Percentiles rank a stretch among this genome's conserved stretches.
phyloP scores from a whole-genome alignment of 768 basidiomycete species.

The Pisolithus orientalis region DNA sequence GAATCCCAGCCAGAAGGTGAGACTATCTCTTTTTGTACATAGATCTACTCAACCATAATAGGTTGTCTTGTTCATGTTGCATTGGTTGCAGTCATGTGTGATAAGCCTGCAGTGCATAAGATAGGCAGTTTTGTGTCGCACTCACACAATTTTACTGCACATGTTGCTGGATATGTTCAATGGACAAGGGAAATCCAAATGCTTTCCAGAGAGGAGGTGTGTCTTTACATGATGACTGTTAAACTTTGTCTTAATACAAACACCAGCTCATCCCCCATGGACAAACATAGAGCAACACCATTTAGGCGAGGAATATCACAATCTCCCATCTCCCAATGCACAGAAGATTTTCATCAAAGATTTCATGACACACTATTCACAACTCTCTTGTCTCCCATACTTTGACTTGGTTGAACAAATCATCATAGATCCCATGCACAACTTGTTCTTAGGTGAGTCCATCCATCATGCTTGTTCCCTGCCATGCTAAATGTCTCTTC shows the following conservation, averaged over 20 bases:
- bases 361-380: too few relatives aligned
- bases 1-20: conserved; percentile 14
- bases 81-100: too few relatives aligned
- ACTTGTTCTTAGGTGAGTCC: neutral
- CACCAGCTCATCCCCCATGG: neutral
- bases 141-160: too few relatives aligned
- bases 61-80: neutral
- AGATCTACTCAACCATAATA: neutral
- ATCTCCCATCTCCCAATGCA: too few relatives aligned
- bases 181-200: too few relatives aligned
- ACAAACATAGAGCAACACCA: conserved; percentile 7
- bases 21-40: neutral
- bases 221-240: too few relatives aligned
- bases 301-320: too few relatives aligned
- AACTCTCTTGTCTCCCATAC: conserved; percentile 16
- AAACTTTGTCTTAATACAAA: neutral
- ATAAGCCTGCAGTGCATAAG: too few relatives aligned
- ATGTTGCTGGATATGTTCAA: too few relatives aligned
- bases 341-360: too few relatives aligned
- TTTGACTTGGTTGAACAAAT: conserved; percentile 21
- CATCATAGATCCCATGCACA: conserved; percentile 29
- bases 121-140: too few relatives aligned
- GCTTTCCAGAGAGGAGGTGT: too few relatives aligned
- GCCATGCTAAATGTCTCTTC: neutral
- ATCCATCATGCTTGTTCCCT: neutral